Evolutionary conservation across 2,329 filamentous ascomycete genomes (phyloP), one percentile per base, ranked within the genome.

Genomic region (Stagonosporopsis rhizophila): DNA sequence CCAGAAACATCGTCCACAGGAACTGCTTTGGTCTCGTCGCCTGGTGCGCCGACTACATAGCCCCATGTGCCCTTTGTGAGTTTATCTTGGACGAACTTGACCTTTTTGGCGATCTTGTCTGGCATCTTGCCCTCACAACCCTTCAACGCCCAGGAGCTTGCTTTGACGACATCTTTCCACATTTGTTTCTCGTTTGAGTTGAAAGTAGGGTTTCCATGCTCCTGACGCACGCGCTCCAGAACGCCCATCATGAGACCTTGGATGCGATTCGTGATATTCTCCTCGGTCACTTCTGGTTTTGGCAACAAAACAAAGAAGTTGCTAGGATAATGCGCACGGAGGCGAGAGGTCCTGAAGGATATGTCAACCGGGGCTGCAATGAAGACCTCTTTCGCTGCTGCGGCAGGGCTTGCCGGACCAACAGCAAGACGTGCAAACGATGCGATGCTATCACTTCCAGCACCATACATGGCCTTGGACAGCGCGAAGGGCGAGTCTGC

Each of bases 231-330:
- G 7, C 64, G 58, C 48, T 70, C 66, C 2, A 75, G 59, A 3
- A 73, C 70, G 4, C 59, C 70, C 65, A 71, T 71, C 67, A 75
- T 70, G 1, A 66, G 60, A 14, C 70, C 71, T 17, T 72, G 71
- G 2, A 72, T 61, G 12, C 62, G 52, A 22, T 54, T 59, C 3
- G 65, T 71, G 5, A 70, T 54, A 22, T 64, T 70, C 0, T 66
- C 63, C 20, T 42, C 41, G 15, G 44, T 54, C 14, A 54, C 17
- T 0, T 46, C 47, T 0, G 45, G 19, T 2, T 57, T 40, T 1
- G 71, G 68, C 17, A 74, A 32, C 1, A 71, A 46, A 19, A 75
- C 30, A 44, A 66, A 52, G 23, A 72, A 67, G 1, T 58, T 54
- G 1, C 69, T 59, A 1, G 65, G 46, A 5, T 59, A 46, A 1